Evolutionary conservation across 768 basidiomycete species (phyloP).

Genomic region (Russula olivacea): DNA sequence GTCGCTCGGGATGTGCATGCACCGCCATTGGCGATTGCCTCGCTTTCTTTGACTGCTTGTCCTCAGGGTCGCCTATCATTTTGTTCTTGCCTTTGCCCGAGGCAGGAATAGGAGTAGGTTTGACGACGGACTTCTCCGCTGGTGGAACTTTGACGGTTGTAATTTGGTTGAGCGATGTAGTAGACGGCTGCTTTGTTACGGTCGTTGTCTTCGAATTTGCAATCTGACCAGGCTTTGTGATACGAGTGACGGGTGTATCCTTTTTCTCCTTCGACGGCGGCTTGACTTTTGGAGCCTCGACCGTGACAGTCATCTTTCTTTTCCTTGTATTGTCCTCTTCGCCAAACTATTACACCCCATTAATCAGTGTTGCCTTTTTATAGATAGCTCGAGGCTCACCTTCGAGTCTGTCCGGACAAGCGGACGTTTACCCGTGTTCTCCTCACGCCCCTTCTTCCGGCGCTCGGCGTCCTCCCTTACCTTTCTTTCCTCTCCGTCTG

Average conservation of each 20-base stretch:
- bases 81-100: constrained; percentile 48
- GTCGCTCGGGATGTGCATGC: constrained; percentile 58
- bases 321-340: constrained; percentile 72
- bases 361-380: neutral
- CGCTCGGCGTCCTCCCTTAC: constrained; percentile 68
- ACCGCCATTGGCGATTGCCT: constrained; percentile 67
- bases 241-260: constrained; percentile 29
- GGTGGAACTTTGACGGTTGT: constrained; percentile 25
- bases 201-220: constrained; percentile 28
- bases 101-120: constrained; percentile 36
- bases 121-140: constrained; percentile 33
- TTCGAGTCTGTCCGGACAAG: constrained; percentile 55
- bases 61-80: constrained; percentile 38
- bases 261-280: constrained; percentile 50
- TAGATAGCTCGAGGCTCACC: constrained; percentile 32
- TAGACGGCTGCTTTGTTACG: constrained; percentile 20
- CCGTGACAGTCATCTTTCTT: constrained; percentile 47
- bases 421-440: constrained; percentile 63
- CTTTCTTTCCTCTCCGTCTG: constrained; percentile 63
- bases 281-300: constrained; percentile 43
- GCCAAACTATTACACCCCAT: constrained; percentile 30
- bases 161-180: constrained; percentile 8
- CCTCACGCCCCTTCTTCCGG: constrained; percentile 78
- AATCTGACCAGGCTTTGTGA: constrained; percentile 30
- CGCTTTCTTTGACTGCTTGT: constrained; percentile 54